These are phyloP conservation scores for Fusarium sp. DNA, from an alignment of 2,329 filamentous ascomycete genomes.

Conservation along the genomic window DNA sequence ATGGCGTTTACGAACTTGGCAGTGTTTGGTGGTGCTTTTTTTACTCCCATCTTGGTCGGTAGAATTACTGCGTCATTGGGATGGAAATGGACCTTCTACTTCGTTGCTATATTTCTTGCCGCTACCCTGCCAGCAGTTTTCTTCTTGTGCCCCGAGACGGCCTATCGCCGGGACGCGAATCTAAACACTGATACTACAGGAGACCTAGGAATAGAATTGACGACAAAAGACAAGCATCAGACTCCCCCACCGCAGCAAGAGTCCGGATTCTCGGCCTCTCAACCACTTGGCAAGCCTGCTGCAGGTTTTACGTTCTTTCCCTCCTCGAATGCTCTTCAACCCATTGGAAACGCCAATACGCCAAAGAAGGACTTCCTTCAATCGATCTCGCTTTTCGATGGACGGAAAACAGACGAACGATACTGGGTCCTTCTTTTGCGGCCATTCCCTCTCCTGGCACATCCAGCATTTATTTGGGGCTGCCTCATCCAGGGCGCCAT, in stretches of 20 bases:
- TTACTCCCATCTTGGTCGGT: conserved; percentile 89
- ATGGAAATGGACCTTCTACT: conserved; percentile 92
- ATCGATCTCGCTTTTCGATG: conserved; percentile 79
- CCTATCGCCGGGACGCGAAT: conserved; percentile 74
- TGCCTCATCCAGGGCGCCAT: conserved; percentile 86
- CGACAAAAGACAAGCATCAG: conserved; percentile 29
- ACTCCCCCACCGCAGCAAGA: conserved; percentile 15
- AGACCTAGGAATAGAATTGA: conserved; percentile 49
- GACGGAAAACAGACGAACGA: conserved; percentile 81
- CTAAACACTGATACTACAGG: conserved; percentile 76
- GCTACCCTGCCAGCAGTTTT: conserved; percentile 77
- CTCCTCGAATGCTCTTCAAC: conserved; percentile 51
- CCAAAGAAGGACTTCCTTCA: conserved; percentile 70
- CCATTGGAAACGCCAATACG: conserved; percentile 52
- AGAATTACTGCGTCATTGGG: conserved; percentile 82
- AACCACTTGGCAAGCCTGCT: not conserved
- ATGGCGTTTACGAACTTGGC: conserved; percentile 82
- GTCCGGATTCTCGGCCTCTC: conserved; percentile 8
- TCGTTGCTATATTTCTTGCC: conserved; percentile 86
- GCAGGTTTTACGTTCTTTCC: conserved; percentile 52
- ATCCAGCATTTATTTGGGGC: conserved; percentile 87
- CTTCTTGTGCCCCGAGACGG: conserved; percentile 87
- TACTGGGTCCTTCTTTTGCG: conserved; percentile 76
- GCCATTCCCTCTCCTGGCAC: conserved; percentile 84
- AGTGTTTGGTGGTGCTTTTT: conserved; percentile 69